These are phyloP conservation scores for Russula abietina DNA, from an alignment of 768 basidiomycete species.

Conservation along the genomic window DNA sequence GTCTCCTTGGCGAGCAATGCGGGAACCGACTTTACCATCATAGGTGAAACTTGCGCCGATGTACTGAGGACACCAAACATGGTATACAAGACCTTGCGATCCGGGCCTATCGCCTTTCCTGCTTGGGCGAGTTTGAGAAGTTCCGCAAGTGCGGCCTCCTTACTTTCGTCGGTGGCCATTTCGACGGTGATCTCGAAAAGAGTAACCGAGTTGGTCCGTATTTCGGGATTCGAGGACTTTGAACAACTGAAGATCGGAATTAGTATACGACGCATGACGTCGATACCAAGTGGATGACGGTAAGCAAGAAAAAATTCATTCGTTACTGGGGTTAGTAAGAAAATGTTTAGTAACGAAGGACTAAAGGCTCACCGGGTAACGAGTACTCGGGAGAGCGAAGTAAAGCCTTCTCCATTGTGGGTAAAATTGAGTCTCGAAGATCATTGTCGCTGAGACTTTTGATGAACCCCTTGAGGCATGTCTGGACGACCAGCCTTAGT, in stretches of 20 bases:
- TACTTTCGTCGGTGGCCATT: slow-evolving; percentile 35
- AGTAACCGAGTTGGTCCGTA: slow-evolving; percentile 49
- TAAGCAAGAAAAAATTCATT: slow-evolving; percentile 54
- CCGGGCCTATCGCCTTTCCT: slow-evolving; percentile 82
- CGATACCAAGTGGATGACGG: slow-evolving; percentile 42
- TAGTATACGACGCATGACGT: slow-evolving; percentile 49
- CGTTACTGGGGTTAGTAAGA: slow-evolving; percentile 38
- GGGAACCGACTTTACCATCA: slow-evolving; percentile 38
- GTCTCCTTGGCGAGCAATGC: slow-evolving; percentile 65
- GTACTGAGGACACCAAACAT: slow-evolving; percentile 60
- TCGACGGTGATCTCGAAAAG: slow-evolving; percentile 49
- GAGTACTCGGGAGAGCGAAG: slow-evolving; percentile 77
- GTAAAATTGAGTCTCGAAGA: slow-evolving; percentile 51
- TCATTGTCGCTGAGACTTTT: slow-evolving; percentile 46
- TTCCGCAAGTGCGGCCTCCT: slow-evolving; percentile 51
- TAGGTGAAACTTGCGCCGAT: slow-evolving; percentile 43
- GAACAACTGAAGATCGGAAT: slow-evolving; percentile 56
- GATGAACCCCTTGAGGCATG: slow-evolving; percentile 62
- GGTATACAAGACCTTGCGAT: slow-evolving; percentile 78
- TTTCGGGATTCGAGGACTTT: slow-evolving; percentile 64
- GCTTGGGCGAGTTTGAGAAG: slow-evolving; percentile 67
- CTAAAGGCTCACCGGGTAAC: slow-evolving; percentile 46
- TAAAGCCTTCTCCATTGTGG: slow-evolving; percentile 73
- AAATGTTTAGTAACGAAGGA: slow-evolving; percentile 4
- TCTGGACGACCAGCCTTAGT: slow-evolving; percentile 27